These are phyloP conservation scores for Xylariaceae sp. DNA, from an alignment of 2,329 filamentous ascomycete genomes.

Conservation along the genomic window DNA sequence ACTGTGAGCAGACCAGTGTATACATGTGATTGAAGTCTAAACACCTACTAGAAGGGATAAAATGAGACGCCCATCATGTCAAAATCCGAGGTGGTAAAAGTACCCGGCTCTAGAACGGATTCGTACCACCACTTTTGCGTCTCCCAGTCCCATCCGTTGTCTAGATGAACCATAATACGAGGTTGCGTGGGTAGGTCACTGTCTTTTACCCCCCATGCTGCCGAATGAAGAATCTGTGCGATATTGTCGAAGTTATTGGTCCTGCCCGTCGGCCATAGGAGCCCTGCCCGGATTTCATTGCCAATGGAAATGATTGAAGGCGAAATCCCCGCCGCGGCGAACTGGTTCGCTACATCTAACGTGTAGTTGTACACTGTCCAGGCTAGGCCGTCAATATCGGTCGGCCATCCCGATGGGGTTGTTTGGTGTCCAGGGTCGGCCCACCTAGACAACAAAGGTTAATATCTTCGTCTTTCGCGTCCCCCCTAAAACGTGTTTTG, in stretches of 20 bases:
- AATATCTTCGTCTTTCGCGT: not conserved
- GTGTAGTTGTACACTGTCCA: conserved; percentile 73
- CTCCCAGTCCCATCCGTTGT: conserved; percentile 74
- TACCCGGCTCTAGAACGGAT: conserved; percentile 54
- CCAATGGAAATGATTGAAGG: conserved; percentile 70
- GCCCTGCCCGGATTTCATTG: conserved; percentile 70
- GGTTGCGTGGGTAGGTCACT: conserved; percentile 59
- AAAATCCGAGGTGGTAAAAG: conserved; percentile 57
- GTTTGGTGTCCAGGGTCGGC: conserved; percentile 67
- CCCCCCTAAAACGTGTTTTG: not conserved
- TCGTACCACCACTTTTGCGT: conserved; percentile 69
- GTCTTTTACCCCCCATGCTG: conserved; percentile 65
- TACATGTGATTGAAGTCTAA: not conserved
- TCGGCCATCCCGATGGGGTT: conserved; percentile 66
- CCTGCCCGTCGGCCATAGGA: conserved; percentile 67
- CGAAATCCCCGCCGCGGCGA: conserved; percentile 56
- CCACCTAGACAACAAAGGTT: conserved; percentile 46
- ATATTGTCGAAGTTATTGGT: conserved; percentile 61
- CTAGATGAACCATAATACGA: conserved; percentile 74
- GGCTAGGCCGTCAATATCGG: conserved; percentile 58
- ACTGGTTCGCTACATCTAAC: conserved; percentile 60
- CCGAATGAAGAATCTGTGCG: conserved; percentile 65
- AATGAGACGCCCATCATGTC: conserved; percentile 74
- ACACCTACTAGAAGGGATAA: conserved; percentile 67
- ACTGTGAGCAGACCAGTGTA: conserved; percentile 13